Percentiles rank a stretch among this genome's conserved stretches.
These are phyloP conservation scores for Heritiera littoralis DNA, from an alignment of 345 rosid genomes.

Conservation along the genomic window DNA sequence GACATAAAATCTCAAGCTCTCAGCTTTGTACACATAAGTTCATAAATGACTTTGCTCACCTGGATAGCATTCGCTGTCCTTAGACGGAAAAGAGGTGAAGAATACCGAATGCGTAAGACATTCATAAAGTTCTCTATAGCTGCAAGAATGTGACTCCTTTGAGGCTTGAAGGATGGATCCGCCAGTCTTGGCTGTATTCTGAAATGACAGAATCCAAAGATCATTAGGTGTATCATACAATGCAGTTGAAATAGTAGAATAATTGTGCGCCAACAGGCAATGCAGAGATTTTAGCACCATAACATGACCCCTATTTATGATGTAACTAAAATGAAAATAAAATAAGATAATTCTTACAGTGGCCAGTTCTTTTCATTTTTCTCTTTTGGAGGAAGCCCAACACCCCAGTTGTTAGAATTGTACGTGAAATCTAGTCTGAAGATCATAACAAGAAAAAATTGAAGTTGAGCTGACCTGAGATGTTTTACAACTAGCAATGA, in stretches of 20 bases:
- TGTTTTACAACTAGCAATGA: neutral
- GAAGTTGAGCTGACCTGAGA: neutral
- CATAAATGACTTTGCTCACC: constrained; percentile 42
- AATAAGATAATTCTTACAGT: constrained; percentile 50
- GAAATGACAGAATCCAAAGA: constrained; percentile 17
- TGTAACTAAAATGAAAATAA: neutral
- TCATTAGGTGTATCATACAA: constrained; percentile 2
- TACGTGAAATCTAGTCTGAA: constrained; percentile 84
- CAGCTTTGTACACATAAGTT: neutral
- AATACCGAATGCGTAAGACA: constrained; percentile 74
- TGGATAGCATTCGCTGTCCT: constrained; percentile 75
- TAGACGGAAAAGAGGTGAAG: constrained; percentile 87
- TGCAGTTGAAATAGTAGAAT: neutral
- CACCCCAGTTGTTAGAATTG: constrained; percentile 84
- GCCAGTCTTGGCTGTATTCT: constrained; percentile 88
- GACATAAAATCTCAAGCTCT: neutral
- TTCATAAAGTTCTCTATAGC: constrained; percentile 66
- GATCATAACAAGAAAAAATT: constrained; percentile 17
- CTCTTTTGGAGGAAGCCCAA: constrained; percentile 89
- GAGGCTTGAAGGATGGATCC: constrained; percentile 87
- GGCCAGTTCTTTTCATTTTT: constrained; percentile 87
- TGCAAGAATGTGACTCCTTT: constrained; percentile 67
- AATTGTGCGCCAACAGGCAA: neutral
- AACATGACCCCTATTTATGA: neutral
- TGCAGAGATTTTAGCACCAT: neutral